Evolutionary conservation across 805 yeast species (phyloP).

Genomic region (Priceomyces carsonii): DNA sequence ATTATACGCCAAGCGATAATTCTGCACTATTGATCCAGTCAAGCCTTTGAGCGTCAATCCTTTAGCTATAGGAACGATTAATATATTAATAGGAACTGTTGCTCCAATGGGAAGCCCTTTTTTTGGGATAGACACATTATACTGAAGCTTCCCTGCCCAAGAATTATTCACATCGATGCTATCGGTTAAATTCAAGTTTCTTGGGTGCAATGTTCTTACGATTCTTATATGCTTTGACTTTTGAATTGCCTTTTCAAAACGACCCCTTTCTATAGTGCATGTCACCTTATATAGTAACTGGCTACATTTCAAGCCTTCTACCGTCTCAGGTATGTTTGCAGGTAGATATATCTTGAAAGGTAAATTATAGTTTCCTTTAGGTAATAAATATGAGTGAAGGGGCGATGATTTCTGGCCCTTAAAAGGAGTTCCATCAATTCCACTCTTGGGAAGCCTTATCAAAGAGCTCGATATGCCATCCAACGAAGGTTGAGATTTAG

Average conservation of each 20-base stretch:
- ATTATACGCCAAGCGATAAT: conserved; percentile 32
- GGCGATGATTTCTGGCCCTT: conserved; percentile 21
- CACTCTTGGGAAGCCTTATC: conserved; percentile 32
- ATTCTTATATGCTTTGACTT: conserved; percentile 44
- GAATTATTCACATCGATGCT: conserved; percentile 48
- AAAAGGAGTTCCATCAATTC: conserved; percentile 48
- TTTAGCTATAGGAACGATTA: conserved; percentile 49
- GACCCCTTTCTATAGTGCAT: conserved; percentile 42
- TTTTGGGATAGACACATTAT: conserved; percentile 43
- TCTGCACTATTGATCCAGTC: conserved; percentile 27
- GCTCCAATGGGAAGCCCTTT: conserved; percentile 52
- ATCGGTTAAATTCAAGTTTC: conserved; percentile 39
- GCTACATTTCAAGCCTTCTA: conserved; percentile 49
- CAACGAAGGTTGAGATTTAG: conserved; percentile 30
- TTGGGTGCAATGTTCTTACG: conserved; percentile 43
- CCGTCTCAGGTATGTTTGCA: conserved; percentile 48
- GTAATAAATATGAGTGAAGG: conserved; percentile 41
- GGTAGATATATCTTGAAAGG: conserved; percentile 50
- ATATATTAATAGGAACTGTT: conserved; percentile 38
- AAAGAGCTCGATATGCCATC: conserved; percentile 11
- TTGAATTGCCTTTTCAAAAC: conserved; percentile 38
- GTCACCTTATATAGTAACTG: conserved; percentile 44
- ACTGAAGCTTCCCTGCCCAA: conserved; percentile 56
- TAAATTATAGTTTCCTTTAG: conserved; percentile 52
- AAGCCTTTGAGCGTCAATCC: conserved; percentile 35